phyloP scores from a whole-genome alignment of 805 yeast species.

The Candida berthetii region DNA sequence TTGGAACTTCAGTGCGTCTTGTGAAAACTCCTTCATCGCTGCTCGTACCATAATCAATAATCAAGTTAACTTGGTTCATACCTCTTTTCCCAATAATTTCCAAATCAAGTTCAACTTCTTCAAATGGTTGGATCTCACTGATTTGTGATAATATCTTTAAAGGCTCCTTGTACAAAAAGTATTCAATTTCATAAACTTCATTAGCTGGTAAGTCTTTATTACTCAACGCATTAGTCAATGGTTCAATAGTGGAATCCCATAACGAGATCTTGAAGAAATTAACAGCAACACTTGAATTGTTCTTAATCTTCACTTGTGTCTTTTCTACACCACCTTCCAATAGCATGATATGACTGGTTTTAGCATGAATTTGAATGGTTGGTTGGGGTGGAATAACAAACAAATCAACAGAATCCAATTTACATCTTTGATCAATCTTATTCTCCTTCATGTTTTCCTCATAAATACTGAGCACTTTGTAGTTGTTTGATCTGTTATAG shows the following conservation, averaged over 20 bases:
- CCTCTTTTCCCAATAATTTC: slow-evolving; percentile 71
- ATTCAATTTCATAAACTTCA: slow-evolving; percentile 73
- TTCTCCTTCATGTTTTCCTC: slow-evolving; percentile 10
- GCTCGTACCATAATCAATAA: slow-evolving; percentile 57
- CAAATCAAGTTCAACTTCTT: slow-evolving; percentile 41
- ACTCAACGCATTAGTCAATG: slow-evolving; percentile 48
- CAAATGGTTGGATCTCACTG: slow-evolving; percentile 22
- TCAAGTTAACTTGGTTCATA: slow-evolving; percentile 56
- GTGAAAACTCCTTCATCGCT: slow-evolving; percentile 29
- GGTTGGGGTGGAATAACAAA: slow-evolving; percentile 52
- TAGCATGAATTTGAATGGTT: slow-evolving; percentile 40
- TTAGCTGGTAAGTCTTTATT: slow-evolving; percentile 42
- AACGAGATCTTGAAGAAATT: slow-evolving; percentile 55
- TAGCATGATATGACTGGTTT: slow-evolving; percentile 56
- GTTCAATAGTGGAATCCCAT: slow-evolving; percentile 68
- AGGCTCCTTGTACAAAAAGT: slow-evolving; percentile 54
- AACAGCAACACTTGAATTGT: slow-evolving; percentile 51
- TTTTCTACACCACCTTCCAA: slow-evolving; percentile 66
- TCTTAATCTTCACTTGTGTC: slow-evolving; percentile 47
- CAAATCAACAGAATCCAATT: slow-evolving; percentile 22
- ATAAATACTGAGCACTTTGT: slow-evolving; percentile 5
- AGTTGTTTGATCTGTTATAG: not conserved
- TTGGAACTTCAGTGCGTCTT: slow-evolving; percentile 60
- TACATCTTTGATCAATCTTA: slow-evolving; percentile 10
- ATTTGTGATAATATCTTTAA: slow-evolving; percentile 32